These are phyloP conservation scores for Vicia villosa DNA, from an alignment of 306 rosid genomes.

Conservation along the genomic window DNA sequence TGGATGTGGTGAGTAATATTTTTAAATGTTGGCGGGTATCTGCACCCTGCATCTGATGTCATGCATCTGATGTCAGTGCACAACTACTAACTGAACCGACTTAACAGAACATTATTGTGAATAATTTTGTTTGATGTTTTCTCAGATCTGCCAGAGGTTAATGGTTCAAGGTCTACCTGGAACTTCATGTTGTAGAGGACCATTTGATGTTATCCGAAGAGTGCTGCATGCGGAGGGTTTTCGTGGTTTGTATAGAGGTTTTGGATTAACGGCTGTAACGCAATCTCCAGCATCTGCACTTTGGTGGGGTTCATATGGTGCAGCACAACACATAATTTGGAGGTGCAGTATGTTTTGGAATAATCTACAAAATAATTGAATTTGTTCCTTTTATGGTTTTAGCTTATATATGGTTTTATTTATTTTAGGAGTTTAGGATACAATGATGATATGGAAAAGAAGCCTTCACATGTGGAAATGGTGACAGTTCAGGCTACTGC, in stretches of 20 bases:
- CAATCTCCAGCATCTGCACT: conserved; percentile 91
- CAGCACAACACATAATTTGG: conserved; percentile 87
- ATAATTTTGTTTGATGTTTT: conserved; percentile 2
- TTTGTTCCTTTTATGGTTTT: not conserved
- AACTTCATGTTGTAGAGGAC: conserved; percentile 58
- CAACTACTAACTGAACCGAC: no score
- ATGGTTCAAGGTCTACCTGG: conserved; percentile 96
- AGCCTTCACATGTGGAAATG: conserved; percentile 79
- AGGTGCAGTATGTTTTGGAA: conserved; percentile 58
- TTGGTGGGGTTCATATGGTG: conserved; percentile 95
- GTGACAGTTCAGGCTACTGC: conserved; percentile 82
- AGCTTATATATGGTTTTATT: conserved; percentile 21
- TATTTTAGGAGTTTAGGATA: conserved; percentile 66
- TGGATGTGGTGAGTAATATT: conserved; percentile 72
- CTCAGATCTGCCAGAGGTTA: conserved; percentile 78
- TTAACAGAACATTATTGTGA: not conserved
- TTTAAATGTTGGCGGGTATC: not conserved
- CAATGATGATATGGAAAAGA: conserved; percentile 55
- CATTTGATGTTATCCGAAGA: conserved; percentile 57
- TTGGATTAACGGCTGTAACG: conserved; percentile 69
- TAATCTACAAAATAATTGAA: not conserved
- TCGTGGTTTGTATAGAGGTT: conserved; percentile 88
- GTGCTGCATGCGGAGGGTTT: conserved; percentile 70
- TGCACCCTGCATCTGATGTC: no score
- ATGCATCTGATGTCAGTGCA: no score